phyloP scores from a whole-genome alignment of 1,284 basidiomycete genomes.

The Moniliella sp. region DNA sequence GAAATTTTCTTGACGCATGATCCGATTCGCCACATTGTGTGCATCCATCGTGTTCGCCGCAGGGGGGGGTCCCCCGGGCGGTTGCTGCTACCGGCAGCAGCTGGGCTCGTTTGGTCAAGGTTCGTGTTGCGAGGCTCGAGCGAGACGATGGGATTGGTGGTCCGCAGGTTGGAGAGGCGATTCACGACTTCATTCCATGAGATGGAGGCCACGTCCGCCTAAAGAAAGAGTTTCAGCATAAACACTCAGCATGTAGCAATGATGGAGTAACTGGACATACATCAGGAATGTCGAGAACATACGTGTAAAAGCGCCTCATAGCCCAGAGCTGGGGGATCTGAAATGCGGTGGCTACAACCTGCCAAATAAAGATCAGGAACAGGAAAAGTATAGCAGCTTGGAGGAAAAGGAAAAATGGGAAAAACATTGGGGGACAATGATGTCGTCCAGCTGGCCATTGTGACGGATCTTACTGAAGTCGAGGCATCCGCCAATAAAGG shows the following conservation, averaged over 20 bases:
- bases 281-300: constrained; percentile 43
- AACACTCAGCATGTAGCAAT: too few relatives aligned
- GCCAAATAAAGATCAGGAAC: constrained; percentile 49
- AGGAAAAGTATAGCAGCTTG: constrained; percentile 42
- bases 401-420: constrained; percentile 62
- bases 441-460: constrained; percentile 19
- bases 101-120: too few relatives aligned
- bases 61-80: constrained; percentile 3
- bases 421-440: constrained; percentile 34
- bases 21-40: constrained; percentile 83
- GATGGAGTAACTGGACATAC: too few relatives aligned
- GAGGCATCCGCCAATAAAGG: constrained; percentile 79
- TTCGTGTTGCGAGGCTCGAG: constrained; percentile 5
- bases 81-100: too few relatives aligned
- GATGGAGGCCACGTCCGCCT: constrained; percentile 86
- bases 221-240: too few relatives aligned
- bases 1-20: constrained; percentile 93
- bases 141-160: constrained; percentile 17
- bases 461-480: constrained; percentile 54
- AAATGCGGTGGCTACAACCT: constrained; percentile 38
- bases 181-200: constrained; percentile 86
- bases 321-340: constrained; percentile 53
- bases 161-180: constrained; percentile 41
- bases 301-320: constrained; percentile 66
- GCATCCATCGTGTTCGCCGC: constrained; percentile 44